Evolutionary conservation across 352 stramenopile species (phyloP), one percentile per base, ranked within the genome.

Genomic region (Phytopythium chamaehyphon): DNA sequence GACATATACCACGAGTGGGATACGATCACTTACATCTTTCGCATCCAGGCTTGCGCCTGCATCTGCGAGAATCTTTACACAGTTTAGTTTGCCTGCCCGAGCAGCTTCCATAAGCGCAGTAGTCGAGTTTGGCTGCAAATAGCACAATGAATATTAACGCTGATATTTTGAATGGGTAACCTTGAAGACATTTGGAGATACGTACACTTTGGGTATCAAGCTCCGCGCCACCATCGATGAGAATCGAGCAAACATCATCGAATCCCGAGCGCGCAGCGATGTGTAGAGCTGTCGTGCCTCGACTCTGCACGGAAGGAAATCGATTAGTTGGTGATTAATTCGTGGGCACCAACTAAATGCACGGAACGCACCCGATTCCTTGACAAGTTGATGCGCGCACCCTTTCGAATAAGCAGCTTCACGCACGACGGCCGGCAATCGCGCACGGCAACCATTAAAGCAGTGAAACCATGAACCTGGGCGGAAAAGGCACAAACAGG

Each of bases 21-120:
- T 26, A n/a, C 8, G 40, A 14, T 10, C 12, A 69, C 74, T 58
- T 76, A 93, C 83, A 71, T 93, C 83, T 70, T 87, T 88, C 1
- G 73, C 82, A 16, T 74, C 59, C 14, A 92, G 57, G 51, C 65
- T 90, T 24, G 83, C 73, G 33, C 83, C 83, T 26, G 76, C 75
- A 18, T 89, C 56, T 5, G 83, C 77, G 36, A 94, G 63, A 2
- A 88, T 33, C 35, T 78, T 86, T 6, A 94, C 82, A 57, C 79
- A 90, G 0, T 74, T 76, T 6, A 92, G 65, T 45, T 92, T 90
- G 28, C 81, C 83, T 11, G 81, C 83, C 26, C 83, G 81, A 22
- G 83, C 83, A 45, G 83, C 83, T 76, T 94, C 83, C 83, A 94
- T 94, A 31, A 94, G 53, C 15, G 83, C 83, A n/a, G 83, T 94